Conservation (phyloP, 805 yeast species). For the Wickerhamomyces ciferrii region DNA sequence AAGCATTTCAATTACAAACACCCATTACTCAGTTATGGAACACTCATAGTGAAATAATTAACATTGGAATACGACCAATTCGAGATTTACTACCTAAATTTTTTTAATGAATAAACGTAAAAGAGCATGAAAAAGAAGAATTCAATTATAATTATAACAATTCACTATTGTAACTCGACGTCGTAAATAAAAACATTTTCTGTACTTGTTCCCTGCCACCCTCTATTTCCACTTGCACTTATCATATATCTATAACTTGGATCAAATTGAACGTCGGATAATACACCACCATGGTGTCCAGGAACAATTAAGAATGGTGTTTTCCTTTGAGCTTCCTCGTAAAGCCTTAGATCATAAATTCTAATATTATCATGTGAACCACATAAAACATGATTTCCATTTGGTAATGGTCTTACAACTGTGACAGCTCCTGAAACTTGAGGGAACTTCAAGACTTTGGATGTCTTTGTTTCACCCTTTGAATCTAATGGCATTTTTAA, state of each 20-base stretch:
- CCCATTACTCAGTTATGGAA: background rate
- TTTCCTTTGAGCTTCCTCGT: constrained; percentile 30
- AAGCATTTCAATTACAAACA: background rate
- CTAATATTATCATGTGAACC: constrained; percentile 90
- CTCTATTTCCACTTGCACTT: constrained; percentile 90
- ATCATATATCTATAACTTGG: constrained; percentile 85
- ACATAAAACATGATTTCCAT: constrained; percentile 71
- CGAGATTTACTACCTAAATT: background rate
- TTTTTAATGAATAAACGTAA: background rate
- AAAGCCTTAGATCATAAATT: constrained; percentile 64
- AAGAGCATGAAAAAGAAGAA: no score
- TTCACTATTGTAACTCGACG: constrained; percentile 40
- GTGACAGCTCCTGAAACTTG: constrained; percentile 88
- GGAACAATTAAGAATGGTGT: constrained; percentile 85
- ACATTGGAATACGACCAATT: constrained; percentile 2
- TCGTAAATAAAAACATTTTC: constrained; percentile 83
- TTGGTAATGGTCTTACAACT: constrained; percentile 74
- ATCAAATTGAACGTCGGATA: constrained; percentile 75
- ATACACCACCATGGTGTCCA: constrained; percentile 92
- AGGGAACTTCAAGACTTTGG: constrained; percentile 68
- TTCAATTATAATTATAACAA: no score
- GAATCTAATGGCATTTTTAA: constrained; percentile 46
- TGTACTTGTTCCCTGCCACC: constrained; percentile 84
- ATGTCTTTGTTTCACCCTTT: constrained; percentile 39
- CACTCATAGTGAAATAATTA: background rate